phyloP scores from a whole-genome alignment of 1,139 yeast species.

The Taphrina wiesneri region DNA sequence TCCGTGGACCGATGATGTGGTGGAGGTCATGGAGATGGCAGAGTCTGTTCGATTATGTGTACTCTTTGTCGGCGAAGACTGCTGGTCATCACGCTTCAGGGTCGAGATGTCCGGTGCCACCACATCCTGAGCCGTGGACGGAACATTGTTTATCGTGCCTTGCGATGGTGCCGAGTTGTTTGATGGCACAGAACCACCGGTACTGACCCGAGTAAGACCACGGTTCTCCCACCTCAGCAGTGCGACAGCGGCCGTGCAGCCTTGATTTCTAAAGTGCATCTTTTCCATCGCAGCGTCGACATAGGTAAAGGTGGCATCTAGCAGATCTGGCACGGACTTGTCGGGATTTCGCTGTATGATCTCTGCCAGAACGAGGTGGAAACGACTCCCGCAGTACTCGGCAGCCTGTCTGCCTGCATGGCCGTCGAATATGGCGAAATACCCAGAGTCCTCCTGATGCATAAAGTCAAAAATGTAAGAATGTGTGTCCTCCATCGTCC shows the following conservation, averaged over 20 bases:
- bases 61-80: background rate
- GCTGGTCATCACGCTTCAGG: constrained; percentile 12
- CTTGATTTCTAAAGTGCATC: constrained; percentile 58
- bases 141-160: background rate
- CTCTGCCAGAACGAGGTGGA: constrained; percentile 66
- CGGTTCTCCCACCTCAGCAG: constrained; percentile 77
- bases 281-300: constrained; percentile 72
- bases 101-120: constrained; percentile 10
- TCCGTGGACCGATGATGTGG: background rate
- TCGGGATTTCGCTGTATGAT: constrained; percentile 49
- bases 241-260: constrained; percentile 96
- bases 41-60: constrained; percentile 1
- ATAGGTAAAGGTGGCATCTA: constrained; percentile 56
- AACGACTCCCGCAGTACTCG: constrained; percentile 88
- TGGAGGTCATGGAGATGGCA: background rate
- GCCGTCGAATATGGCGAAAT: constrained; percentile 94
- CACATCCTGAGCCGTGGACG: constrained; percentile 1
- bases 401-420: constrained; percentile 96
- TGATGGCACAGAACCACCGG: background rate
- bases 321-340: constrained; percentile 44
- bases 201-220: constrained; percentile 2
- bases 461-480: constrained; percentile 91
- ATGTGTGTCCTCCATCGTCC: constrained; percentile 96
- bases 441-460: constrained; percentile 87
- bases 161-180: background rate